Base-by-base conservation (phyloP, 2,329 filamentous ascomycete species). In the Scytalidium sp. region DNA sequence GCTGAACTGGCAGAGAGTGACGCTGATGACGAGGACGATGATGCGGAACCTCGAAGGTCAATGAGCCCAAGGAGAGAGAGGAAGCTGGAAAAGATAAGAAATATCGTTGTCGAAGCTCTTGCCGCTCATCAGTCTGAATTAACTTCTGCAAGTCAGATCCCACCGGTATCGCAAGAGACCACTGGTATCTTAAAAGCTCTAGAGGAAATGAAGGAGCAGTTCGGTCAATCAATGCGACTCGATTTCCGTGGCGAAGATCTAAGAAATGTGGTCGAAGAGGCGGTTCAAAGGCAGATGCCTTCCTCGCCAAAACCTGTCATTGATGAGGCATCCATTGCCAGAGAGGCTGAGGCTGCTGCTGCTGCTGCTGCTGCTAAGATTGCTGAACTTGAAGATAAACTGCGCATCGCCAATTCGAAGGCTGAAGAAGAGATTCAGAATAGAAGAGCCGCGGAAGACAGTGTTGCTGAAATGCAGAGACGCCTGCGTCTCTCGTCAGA, bases 11-110 rank as follows among this genome's bases (percentile, higher is more conserved):
- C 81, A 43, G 84, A 95, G 51, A 97, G 93, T 64, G 94, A 97
- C 70, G 93, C 94, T 10, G 93, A 97, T 65, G 91, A 96, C 23
- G 92, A 95, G 57, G 91, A 96, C 19, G 88, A 80, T 36, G 73
- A 71, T 32, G 61, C 85, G 50, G 54, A 71, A 51, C 71, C 76
- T 54, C 77, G 83, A 64, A 84, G 89, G 46, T 87, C 88, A 5
- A 78, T 85, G 58, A 97, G 92, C 58, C 90, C 91, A 17, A 80
- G 82, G 50, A 81, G 85, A 53, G 90, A 96, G 63, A 85, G 85
- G 60, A 90, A 83, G 59, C 69, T 92, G 60, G 91, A 97, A 50
- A 90, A 93, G 66, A 90, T 99, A 56, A 86, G 85, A 47, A 73
- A 75, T 20, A 81, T 83, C 41, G 78, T 93, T 21, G 71, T 85